Conservation (phyloP, 2,329 filamentous ascomycete species). For the Fusarium sp. region DNA sequence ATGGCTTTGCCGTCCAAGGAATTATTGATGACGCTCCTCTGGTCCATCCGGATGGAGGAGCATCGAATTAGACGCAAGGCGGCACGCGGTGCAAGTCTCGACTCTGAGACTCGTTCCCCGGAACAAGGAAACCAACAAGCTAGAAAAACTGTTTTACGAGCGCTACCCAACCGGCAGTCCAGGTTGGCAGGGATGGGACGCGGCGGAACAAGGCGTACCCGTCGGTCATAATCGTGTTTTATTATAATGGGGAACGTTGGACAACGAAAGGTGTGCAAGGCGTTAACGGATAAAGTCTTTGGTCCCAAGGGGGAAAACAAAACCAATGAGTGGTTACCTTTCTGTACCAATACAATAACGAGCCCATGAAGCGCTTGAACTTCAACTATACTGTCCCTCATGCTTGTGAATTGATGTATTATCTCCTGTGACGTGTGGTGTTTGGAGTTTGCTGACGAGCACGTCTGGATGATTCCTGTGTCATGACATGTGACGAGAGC, state of each 20-base stretch:
- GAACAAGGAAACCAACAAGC: conserved; percentile 33
- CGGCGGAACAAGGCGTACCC: conserved; percentile 36
- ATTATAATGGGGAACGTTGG: conserved; percentile 22
- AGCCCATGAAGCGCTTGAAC: conserved; percentile 38
- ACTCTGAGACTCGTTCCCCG: conserved; percentile 45
- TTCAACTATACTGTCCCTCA: neutral
- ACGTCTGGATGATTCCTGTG: too few species aligned
- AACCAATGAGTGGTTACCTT: conserved; percentile 33
- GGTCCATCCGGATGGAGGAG: conserved; percentile 62
- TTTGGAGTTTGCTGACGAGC: too few species aligned
- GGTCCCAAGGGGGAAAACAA: conserved; percentile 35
- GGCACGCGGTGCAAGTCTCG: conserved; percentile 33
- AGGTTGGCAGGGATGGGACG: conserved; percentile 40
- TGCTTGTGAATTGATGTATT: neutral
- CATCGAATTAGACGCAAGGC: conserved; percentile 51
- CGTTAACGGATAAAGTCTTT: conserved; percentile 39
- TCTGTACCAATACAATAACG: conserved; percentile 44
- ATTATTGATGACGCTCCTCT: conserved; percentile 64
- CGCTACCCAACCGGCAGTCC: conserved; percentile 14
- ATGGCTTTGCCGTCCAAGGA: conserved; percentile 63
- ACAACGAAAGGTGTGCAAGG: conserved; percentile 29
- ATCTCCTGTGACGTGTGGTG: too few species aligned
- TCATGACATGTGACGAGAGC: too few species aligned
- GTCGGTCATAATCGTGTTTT: conserved; percentile 36
- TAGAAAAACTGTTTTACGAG: conserved; percentile 44